Evolutionary conservation across 2,329 filamentous ascomycete species (phyloP), one percentile per base, ranked within the genome.

Genomic region (Teratosphaeria nubilosa): DNA sequence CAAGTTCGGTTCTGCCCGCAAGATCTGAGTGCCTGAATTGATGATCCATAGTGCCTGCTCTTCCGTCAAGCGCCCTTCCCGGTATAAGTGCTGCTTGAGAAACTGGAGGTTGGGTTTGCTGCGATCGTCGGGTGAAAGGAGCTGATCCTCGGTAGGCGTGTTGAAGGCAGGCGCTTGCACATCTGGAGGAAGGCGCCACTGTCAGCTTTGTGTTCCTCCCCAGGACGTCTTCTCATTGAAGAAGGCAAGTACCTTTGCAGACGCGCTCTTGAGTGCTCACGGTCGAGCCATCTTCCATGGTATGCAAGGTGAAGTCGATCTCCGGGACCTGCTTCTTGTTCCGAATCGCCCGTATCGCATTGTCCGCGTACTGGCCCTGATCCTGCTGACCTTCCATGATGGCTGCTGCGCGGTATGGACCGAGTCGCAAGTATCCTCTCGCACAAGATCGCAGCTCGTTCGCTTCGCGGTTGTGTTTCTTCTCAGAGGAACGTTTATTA

Each of bases 41-140:
- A 99, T 86, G 69, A 99, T 99, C 86, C 87, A 97, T 74, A 99
- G 80, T 59, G 94, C 94, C 78, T 99, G 94, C 69, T 97, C 92
- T 74, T 99, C 91, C 53, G 92, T 97, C 72, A 99, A 80, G 66
- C 94, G 90, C 62, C 94, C 94, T 79, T 99, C 94, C 64, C 94
- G 87, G 75, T 96, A 97, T 76, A 99, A 95, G 74, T 99, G 94
- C 75, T 96, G 90, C 81, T 97, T 99, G 64, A 99, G 81, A 73
- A 96, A 99, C 69, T 86, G 82, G 63, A 99, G 86, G 74, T 96
- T 87, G 66, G 94, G 94, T 80, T 96, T 97, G 62, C 83, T 82
- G 59, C 85, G 87, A 68, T 95, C 87, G 62, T 89, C 84, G 63
- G 92, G 88, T 65, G 91, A 89, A 77, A 89, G 92, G 80, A 99